Conservation (phyloP, 2,329 filamentous ascomycete genomes). For the Aspergillus intermedius region DNA sequence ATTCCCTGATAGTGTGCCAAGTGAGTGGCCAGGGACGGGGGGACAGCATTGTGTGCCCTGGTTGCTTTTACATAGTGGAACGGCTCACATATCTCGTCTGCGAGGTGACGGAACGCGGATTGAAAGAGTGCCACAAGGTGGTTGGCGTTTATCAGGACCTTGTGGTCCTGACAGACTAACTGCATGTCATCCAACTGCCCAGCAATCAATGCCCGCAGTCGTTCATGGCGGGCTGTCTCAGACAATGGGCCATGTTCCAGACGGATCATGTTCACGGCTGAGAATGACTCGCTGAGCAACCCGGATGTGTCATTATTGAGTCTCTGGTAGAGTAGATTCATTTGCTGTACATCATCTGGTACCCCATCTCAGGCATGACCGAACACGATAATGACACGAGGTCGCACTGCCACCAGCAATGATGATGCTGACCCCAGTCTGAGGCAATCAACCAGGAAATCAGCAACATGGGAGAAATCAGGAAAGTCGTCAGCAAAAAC, state of each 20-base stretch:
- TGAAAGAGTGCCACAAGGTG: background rate
- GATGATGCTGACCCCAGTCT: conserved; percentile 1
- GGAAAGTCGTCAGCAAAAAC: conserved; percentile 2
- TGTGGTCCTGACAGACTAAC: background rate
- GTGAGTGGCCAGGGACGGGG: background rate
- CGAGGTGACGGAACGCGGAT: background rate
- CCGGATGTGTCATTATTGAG: background rate
- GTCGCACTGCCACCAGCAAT: background rate
- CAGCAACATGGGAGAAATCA: background rate
- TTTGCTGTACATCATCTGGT: background rate
- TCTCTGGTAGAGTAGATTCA: background rate
- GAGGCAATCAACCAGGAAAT: conserved; percentile 1
- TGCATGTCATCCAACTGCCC: conserved; percentile 1
- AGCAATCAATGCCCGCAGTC: conserved; percentile 1
- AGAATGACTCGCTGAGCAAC: background rate
- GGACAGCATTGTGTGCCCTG: background rate
- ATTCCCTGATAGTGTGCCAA: conserved; percentile 1
- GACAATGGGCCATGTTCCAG: background rate
- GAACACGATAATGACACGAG: background rate
- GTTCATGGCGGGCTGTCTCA: background rate
- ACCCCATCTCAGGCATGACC: background rate
- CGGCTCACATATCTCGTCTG: background rate
- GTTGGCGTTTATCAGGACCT: background rate
- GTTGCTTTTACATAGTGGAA: conserved; percentile 3
- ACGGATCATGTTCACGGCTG: conserved; percentile 1